phyloP scores from a whole-genome alignment of 495 filamentous ascomycete genomes.

The Lophiotrema nucula region DNA sequence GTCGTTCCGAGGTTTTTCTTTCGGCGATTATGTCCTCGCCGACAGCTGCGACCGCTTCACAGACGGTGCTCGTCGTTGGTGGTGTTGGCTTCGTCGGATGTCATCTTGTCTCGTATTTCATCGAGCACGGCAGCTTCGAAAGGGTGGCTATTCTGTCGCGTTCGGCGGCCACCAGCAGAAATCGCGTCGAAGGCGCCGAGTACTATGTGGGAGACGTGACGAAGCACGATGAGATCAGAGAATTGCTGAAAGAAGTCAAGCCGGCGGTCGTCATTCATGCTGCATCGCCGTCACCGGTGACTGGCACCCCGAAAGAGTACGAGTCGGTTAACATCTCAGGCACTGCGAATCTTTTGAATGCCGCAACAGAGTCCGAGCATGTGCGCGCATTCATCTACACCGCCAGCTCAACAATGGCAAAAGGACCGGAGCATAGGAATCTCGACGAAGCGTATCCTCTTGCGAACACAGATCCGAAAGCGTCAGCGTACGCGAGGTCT shows the following conservation, averaged over 20 bases:
- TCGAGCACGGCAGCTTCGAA: background rate
- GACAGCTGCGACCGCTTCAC: too few relatives aligned
- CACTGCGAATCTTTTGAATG: background rate
- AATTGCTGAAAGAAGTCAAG: background rate
- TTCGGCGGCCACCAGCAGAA: conserved; percentile 1
- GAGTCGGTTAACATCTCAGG: background rate
- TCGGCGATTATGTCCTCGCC: too few relatives aligned
- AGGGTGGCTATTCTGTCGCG: background rate
- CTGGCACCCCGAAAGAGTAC: conserved; percentile 5
- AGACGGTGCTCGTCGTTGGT: conserved; percentile 6
- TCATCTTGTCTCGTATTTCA: conserved; percentile 1
- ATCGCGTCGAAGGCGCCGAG: background rate
- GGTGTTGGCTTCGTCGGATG: conserved; percentile 6
- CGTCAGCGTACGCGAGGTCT: background rate
- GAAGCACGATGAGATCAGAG: background rate
- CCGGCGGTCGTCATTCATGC: conserved; percentile 10
- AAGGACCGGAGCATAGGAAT: conserved; percentile 4
- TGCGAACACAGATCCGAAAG: conserved; percentile 8
- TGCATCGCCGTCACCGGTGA: conserved; percentile 2
- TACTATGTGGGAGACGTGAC: background rate
- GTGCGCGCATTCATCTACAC: conserved; percentile 7
- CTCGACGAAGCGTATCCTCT: background rate
- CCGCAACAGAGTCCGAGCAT: background rate
- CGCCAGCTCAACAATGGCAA: background rate
- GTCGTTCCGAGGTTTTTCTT: too few relatives aligned